Conservation (phyloP, 2,329 filamentous ascomycete species). For the Cladosporium colombiae region DNA sequence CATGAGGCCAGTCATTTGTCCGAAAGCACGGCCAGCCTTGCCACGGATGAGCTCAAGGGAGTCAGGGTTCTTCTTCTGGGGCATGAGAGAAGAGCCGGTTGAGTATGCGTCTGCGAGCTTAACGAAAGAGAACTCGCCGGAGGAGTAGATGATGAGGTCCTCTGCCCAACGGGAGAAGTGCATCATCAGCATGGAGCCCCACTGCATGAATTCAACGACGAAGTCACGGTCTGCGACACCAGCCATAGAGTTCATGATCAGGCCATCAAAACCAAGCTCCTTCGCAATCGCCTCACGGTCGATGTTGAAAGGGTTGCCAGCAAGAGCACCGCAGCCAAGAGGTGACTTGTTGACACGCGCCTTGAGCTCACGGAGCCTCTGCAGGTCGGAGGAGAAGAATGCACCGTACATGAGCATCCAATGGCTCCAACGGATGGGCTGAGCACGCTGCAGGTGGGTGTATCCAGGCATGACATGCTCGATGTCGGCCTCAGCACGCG, state of each 20-base stretch:
- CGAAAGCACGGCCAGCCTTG: conserved; percentile 74
- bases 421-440: conserved; percentile 79
- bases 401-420: conserved; percentile 77
- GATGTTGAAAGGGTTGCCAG: conserved; percentile 79
- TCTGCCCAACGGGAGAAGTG: conserved; percentile 81
- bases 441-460: conserved; percentile 81
- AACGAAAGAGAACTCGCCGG: conserved; percentile 74
- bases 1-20: conserved; percentile 79
- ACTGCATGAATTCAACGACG: conserved; percentile 77
- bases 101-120: conserved; percentile 76
- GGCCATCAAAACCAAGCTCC: conserved; percentile 76
- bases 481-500: conserved; percentile 72
- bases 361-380: conserved; percentile 72
- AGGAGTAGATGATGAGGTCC: conserved; percentile 82
- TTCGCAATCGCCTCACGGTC: conserved; percentile 76
- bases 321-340: conserved; percentile 74
- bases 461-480: conserved; percentile 84
- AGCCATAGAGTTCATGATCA: conserved; percentile 76
- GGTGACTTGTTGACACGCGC: conserved; percentile 72
- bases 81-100: conserved; percentile 76
- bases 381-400: conserved; percentile 71
- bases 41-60: conserved; percentile 74
- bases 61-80: conserved; percentile 82
- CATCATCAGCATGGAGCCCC: conserved; percentile 74
- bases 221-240: conserved; percentile 79